These are phyloP conservation scores for Cucurbita maxima DNA, from an alignment of 306 rosid genomes.

Conservation along the genomic window DNA sequence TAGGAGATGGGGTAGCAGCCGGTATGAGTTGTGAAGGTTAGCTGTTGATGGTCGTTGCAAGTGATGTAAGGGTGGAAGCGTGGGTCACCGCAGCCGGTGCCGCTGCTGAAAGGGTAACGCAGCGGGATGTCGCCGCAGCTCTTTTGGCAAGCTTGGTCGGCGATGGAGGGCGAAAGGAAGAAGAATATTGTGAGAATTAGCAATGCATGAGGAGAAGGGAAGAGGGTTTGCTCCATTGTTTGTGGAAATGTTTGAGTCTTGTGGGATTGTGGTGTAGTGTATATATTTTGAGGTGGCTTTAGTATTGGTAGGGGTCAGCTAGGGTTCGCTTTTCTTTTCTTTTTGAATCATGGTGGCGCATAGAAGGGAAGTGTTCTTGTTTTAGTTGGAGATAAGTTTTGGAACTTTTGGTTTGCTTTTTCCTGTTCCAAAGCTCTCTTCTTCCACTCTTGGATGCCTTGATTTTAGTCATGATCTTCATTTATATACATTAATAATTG, in stretches of 20 bases:
- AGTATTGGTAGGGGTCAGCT: neutral
- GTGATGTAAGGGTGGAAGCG: conserved; percentile 46
- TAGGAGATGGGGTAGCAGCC: conserved; percentile 53
- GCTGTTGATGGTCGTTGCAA: conserved; percentile 32
- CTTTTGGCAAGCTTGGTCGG: conserved; percentile 52
- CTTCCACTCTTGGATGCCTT: too few species aligned
- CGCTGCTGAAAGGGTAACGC: conserved; percentile 59
- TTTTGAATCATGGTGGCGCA: neutral
- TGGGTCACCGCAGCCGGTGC: conserved; percentile 54
- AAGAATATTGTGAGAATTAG: conserved; percentile 12
- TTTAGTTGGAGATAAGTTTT: neutral
- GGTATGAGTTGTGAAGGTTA: conserved; percentile 56
- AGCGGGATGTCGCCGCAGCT: conserved; percentile 44
- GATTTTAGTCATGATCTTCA: too few species aligned
- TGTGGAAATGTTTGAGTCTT: neutral
- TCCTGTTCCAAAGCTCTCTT: neutral
- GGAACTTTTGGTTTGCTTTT: neutral
- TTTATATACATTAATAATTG: too few species aligned
- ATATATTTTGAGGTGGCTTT: neutral
- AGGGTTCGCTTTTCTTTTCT: neutral
- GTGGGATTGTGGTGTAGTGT: neutral
- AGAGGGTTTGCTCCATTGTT: conserved; percentile 15
- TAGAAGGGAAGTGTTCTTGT: neutral
- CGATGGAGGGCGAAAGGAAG: conserved; percentile 14
- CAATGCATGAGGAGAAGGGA: conserved; percentile 9